phyloP scores from a whole-genome alignment of 2,329 filamentous ascomycete genomes.

The Chaetothyriales sp. region DNA sequence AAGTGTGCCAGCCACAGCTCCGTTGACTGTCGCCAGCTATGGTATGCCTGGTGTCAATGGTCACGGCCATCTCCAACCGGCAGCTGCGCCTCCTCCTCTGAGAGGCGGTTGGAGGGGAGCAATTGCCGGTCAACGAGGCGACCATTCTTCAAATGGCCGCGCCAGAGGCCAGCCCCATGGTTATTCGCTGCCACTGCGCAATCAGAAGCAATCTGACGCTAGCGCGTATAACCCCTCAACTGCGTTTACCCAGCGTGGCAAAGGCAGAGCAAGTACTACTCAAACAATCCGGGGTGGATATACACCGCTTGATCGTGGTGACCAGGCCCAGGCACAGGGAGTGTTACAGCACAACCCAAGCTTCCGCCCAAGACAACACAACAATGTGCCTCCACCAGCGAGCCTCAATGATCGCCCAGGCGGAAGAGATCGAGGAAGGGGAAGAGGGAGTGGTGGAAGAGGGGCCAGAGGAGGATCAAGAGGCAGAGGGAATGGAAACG shows the following conservation, averaged over 20 bases:
- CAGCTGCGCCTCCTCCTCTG: constrained; percentile 43
- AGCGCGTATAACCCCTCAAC: constrained; percentile 4
- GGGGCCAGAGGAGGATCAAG: constrained; percentile 23
- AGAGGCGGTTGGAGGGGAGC: constrained; percentile 46
- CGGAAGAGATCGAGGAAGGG: constrained; percentile 23
- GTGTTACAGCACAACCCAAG: constrained; percentile 42
- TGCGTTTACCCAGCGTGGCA: constrained; percentile 3
- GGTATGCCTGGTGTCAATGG: constrained; percentile 46
- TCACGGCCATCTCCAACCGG: constrained; percentile 46
- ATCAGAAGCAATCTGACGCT: neutral
- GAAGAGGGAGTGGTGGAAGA: constrained; percentile 22
- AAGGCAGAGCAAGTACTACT: constrained; percentile 5
- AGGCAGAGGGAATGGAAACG: constrained; percentile 14
- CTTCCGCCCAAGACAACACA: constrained; percentile 42
- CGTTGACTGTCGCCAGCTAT: constrained; percentile 42
- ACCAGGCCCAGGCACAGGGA: constrained; percentile 39
- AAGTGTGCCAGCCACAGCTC: constrained; percentile 43
- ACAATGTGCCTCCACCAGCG: constrained; percentile 37
- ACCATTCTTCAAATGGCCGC: constrained; percentile 18
- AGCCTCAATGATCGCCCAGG: constrained; percentile 21
- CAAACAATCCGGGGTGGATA: constrained; percentile 25
- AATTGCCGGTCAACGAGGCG: constrained; percentile 31
- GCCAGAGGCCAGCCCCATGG: constrained; percentile 11
- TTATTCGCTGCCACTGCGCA: constrained; percentile 12
- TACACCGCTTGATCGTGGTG: constrained; percentile 32